phyloP scores from a whole-genome alignment of 352 stramenopile species.

The Aphanomyces stellatus region DNA sequence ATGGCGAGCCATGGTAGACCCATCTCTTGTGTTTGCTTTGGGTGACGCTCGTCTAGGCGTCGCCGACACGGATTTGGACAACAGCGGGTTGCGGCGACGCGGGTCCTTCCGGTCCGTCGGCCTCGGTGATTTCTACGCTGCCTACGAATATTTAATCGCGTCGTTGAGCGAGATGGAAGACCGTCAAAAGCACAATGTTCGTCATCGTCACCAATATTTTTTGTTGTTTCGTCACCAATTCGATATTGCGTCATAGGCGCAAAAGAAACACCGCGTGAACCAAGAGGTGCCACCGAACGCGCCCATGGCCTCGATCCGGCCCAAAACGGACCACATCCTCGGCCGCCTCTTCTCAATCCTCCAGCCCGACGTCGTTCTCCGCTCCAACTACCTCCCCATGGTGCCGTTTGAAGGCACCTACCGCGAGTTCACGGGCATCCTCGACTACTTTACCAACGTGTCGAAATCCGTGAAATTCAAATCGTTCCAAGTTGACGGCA shows the following conservation, averaged over 20 bases:
- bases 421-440: slow-evolving; percentile 56
- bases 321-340: slow-evolving; percentile 51
- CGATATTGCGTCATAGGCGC: slow-evolving; percentile 7
- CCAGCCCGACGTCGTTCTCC: slow-evolving; percentile 63
- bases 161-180: slow-evolving; percentile 39
- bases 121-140: slow-evolving; percentile 63
- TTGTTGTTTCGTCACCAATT: no score
- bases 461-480: slow-evolving; percentile 60
- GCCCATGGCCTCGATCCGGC: slow-evolving; percentile 35
- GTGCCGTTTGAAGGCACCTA: slow-evolving; percentile 83
- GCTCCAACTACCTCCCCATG: slow-evolving; percentile 85
- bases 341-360: slow-evolving; percentile 73
- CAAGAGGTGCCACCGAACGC: slow-evolving; percentile 43
- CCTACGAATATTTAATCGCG: slow-evolving; percentile 64
- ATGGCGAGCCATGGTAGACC: slow-evolving; percentile 48
- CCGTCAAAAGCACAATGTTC: background rate
- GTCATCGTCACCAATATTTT: background rate
- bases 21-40: slow-evolving; percentile 26
- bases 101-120: slow-evolving; percentile 11
- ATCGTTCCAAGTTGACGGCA: slow-evolving; percentile 65
- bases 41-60: background rate
- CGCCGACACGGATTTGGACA: slow-evolving; percentile 19
- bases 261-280: slow-evolving; percentile 15
- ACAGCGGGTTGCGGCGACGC: background rate
- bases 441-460: slow-evolving; percentile 70